Base-by-base conservation (phyloP, 768 basidiomycete genomes). In the Agaricus blazei region DNA sequence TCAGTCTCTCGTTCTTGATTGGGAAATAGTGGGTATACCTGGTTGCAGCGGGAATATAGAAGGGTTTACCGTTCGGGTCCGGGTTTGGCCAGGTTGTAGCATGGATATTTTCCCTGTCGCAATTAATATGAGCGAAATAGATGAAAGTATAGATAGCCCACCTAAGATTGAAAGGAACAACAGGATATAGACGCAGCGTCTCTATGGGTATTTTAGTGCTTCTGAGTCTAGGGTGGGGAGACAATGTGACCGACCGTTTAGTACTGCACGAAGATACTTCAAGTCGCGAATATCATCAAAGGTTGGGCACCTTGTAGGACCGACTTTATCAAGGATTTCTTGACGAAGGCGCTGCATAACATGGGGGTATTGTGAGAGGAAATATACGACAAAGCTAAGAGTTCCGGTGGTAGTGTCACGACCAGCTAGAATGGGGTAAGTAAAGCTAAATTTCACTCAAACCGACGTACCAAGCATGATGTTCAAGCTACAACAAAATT, bases 191-290 rank as follows among this genome's bases (percentile, higher is more conserved):
- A 34, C 82, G 73, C 54, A 84, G 64, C 0, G 82, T 81, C 62
- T 84, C 83, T 75, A 48, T 6, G 26, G 27, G 14, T 38, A 9
- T 45, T 27, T 34, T 4, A 54, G 31, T 53, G 28, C 26, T 9
- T 40, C 14, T 42, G 11, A 29, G 19, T 19, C 19, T 19, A 24
- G 4, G 14, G 41, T 7, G 3, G 19, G 48, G 19, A 47, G 19
- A 47, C n/a, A 5, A 9, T 15, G 19, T 9, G 5, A 45, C 63
- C 37, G 43, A 83, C 84, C 84, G 58, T 87, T 85, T 48, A 87
- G 77, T 24, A 87, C 81, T 1, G 85, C 85, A 26, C 82, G 71
- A 12, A 86, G 65, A 58, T 79, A 86, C 63, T 81, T 84, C 80
- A 86, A 82, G 3, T 81, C 80, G 28, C 72, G 71, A 59, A 87